A percentile compares a stretch with the other conserved stretches of the same genome.
These are phyloP conservation scores for Microdochium trichocladiopsis DNA, from an alignment of 2,329 filamentous ascomycete genomes.

Conservation along the genomic window DNA sequence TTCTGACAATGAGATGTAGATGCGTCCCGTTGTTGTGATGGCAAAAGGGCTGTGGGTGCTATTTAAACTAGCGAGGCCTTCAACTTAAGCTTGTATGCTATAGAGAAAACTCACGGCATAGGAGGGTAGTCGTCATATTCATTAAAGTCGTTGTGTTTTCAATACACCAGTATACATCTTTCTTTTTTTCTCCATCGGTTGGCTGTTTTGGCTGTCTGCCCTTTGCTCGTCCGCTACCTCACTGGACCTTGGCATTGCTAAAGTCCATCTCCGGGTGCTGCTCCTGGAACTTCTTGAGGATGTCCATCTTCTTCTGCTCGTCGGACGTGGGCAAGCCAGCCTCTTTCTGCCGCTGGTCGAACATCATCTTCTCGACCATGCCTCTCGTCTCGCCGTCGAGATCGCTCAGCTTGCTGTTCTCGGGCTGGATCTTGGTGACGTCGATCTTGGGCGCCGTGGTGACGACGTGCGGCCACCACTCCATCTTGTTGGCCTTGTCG, in stretches of 20 bases:
- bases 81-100: too few relatives aligned
- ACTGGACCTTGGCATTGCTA: constrained; percentile 60
- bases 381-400: constrained; percentile 88
- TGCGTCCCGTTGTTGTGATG: too few relatives aligned
- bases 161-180: too few relatives aligned
- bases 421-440: constrained; percentile 88
- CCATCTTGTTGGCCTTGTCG: constrained; percentile 93
- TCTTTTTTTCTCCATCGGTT: too few relatives aligned
- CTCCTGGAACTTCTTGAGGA: constrained; percentile 86
- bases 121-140: too few relatives aligned
- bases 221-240: constrained; percentile 8
- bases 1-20: neutral
- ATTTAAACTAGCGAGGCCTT: too few relatives aligned
- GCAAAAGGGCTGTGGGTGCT: too few relatives aligned
- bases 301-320: constrained; percentile 90
- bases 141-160: constrained; percentile 1
- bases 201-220: too few relatives aligned
- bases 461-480: constrained; percentile 96
- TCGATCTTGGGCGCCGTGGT: constrained; percentile 86
- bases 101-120: too few relatives aligned
- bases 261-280: constrained; percentile 72
- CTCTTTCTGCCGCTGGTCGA: constrained; percentile 95
- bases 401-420: constrained; percentile 86
- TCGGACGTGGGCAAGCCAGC: constrained; percentile 81
- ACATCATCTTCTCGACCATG: constrained; percentile 99